Conservation (phyloP, 1,284 basidiomycete genomes). For the Pisolithus thermaeus region DNA sequence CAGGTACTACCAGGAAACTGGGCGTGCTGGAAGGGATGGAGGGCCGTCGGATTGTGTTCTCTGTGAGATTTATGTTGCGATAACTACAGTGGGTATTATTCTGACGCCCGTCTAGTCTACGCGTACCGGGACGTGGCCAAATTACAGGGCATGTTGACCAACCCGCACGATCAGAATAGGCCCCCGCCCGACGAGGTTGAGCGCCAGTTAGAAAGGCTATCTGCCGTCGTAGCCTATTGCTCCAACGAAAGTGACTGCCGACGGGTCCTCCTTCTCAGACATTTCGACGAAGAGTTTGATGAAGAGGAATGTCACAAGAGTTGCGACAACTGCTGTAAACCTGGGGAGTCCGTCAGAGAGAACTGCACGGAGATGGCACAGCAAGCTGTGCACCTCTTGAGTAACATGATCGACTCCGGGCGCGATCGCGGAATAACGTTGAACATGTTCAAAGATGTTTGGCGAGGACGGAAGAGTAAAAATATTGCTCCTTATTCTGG, state of each 20-base stretch:
- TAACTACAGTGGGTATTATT: not conserved
- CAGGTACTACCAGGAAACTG: slow-evolving; percentile 81
- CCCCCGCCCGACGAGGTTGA: slow-evolving; percentile 39
- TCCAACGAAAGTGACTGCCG: slow-evolving; percentile 83
- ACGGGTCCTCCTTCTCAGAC: slow-evolving; percentile 75
- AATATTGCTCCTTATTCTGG: slow-evolving; percentile 44
- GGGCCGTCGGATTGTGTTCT: slow-evolving; percentile 57
- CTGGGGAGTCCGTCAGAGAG: slow-evolving; percentile 34
- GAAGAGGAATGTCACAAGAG: slow-evolving; percentile 49
- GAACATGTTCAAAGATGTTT: slow-evolving; percentile 48
- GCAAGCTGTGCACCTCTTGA: slow-evolving; percentile 49
- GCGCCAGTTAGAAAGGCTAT: slow-evolving; percentile 50
- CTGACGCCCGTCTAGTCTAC: slow-evolving; percentile 41
- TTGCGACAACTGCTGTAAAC: slow-evolving; percentile 73
- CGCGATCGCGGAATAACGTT: slow-evolving; percentile 38
- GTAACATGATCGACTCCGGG: slow-evolving; percentile 33
- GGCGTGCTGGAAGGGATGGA: slow-evolving; percentile 79
- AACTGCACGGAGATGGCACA: slow-evolving; percentile 52
- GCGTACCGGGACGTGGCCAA: slow-evolving; percentile 45
- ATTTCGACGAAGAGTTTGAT: slow-evolving; percentile 65
- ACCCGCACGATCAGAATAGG: slow-evolving; percentile 34
- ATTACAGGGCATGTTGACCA: slow-evolving; percentile 48
- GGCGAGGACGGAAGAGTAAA: slow-evolving; percentile 53
- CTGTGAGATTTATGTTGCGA: slow-evolving; percentile 30
- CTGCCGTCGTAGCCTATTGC: slow-evolving; percentile 65